These are phyloP conservation scores for Morella rubra DNA, from an alignment of 306 rosid species.

Conservation along the genomic window DNA sequence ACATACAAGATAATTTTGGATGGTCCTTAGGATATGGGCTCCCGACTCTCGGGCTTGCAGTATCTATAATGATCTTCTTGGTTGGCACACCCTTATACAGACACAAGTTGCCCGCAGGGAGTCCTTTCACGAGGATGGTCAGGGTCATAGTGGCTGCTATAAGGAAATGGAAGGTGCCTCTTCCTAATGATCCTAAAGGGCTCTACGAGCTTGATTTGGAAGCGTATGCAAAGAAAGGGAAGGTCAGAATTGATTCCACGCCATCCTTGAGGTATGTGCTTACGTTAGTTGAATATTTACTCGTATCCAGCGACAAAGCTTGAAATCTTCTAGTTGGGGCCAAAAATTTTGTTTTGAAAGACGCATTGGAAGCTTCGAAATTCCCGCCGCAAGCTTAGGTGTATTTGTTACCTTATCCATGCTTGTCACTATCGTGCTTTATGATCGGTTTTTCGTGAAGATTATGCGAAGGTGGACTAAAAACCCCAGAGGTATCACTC, in stretches of 20 bases:
- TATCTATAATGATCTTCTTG: constrained; percentile 56
- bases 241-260: constrained; percentile 62
- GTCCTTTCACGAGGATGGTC: constrained; percentile 58
- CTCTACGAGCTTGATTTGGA: constrained; percentile 60
- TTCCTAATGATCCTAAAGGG: constrained; percentile 55
- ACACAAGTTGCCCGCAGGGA: constrained; percentile 56
- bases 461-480: constrained; percentile 60
- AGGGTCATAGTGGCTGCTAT: constrained; percentile 62
- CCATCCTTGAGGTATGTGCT: constrained; percentile 60
- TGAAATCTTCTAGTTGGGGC: too few relatives aligned
- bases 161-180: constrained; percentile 56
- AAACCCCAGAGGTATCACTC: constrained; percentile 82
- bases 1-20: constrained; percentile 82
- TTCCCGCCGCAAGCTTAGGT: constrained; percentile 76
- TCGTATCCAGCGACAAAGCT: too few relatives aligned
- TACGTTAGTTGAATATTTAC: neutral
- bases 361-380: constrained; percentile 53
- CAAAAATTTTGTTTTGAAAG: constrained; percentile 34
- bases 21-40: constrained; percentile 89
- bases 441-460: constrained; percentile 70
- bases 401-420: constrained; percentile 73
- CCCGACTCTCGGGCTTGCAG: constrained; percentile 74
- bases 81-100: constrained; percentile 73
- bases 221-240: constrained; percentile 45
- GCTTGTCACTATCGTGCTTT: constrained; percentile 69